A percentile compares a stretch with the other conserved stretches of the same genome.
Conservation (phyloP, 176 grass and related monocot genomes). For the Lolium rigidum region DNA sequence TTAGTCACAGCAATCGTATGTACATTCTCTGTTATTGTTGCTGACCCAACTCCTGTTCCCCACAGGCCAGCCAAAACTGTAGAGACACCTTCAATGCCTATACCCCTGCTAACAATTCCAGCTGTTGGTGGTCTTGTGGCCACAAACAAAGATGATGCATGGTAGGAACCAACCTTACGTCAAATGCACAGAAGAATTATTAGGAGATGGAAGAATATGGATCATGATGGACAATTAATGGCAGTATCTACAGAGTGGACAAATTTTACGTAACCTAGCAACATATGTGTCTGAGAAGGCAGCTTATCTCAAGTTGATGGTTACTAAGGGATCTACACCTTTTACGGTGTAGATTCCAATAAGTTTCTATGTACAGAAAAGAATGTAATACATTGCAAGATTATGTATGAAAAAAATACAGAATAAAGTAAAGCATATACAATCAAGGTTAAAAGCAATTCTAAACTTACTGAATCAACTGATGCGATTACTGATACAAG, state of each 20-base stretch:
- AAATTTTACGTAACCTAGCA: conserved; percentile 19
- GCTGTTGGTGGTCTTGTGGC: conserved; percentile 89
- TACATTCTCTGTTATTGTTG: conserved; percentile 93
- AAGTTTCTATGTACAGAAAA: background rate
- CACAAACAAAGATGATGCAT: conserved; percentile 94
- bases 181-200: conserved; percentile 34
- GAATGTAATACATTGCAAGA: background rate
- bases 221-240: background rate
- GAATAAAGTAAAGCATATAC: conserved; percentile 26
- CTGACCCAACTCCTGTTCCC: conserved; percentile 92
- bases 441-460: conserved; percentile 30
- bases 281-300: conserved; percentile 11
- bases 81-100: conserved; percentile 86
- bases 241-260: conserved; percentile 6
- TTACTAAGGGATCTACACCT: conserved; percentile 22
- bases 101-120: conserved; percentile 94
- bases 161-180: conserved; percentile 91
- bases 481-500: conserved; percentile 83
- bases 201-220: conserved; percentile 20
- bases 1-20: conserved; percentile 98
- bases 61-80: conserved; percentile 87
- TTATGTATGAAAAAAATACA: conserved; percentile 25
- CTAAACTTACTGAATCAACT: conserved; percentile 88
- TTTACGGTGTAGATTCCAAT: background rate
- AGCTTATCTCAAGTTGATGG: conserved; percentile 21